Base-by-base conservation (phyloP, 2,329 filamentous ascomycete species). In the Emergomyces africanus region DNA sequence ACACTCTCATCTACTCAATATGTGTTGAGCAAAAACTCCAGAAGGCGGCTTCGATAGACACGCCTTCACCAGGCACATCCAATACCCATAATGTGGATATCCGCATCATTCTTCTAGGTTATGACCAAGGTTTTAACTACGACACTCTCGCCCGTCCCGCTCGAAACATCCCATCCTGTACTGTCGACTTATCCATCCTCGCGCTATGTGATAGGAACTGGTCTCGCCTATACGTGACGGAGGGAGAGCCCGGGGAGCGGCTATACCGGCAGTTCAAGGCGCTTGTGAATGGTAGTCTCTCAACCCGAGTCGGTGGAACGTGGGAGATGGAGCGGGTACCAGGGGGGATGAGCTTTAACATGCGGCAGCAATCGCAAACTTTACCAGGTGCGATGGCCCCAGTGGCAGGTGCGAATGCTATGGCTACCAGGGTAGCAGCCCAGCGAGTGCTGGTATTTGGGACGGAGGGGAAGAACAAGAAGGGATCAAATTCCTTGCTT, bases 241-340 rank as follows among this genome's bases (percentile, higher is more conserved):
- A 60, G 30, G 58, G 58, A 18, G 58, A 60, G 25, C 58, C 58
- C 14, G 58, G 58, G 15, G 58, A 60, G 28, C 58, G 58, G 10
- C 42, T 60, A n/a, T 57, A 60, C 25, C 41, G 42, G 6, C 58
- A 60, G 46, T 60, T 60, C n/a, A 60, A 28, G 28, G 33, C 41
- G 23, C 25, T 60, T 28, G 53, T 60, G 41, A 60, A 60, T 23
- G 48, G 58, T 9, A 49, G 18, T 15, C 54, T 60, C 35, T 57
- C 51, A 15, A 14, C 54, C 18, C 35, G 58, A 30, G 54, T 60
- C 9, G 58, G 58, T 39, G 58, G 58, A 39, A 60, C 54, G 0
- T 60, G 58, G 58, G 54, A 49, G 25, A 57, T 42, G 41, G 53
- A 60, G 20, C 37, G 58, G 46, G 51, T 60, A 30, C 39, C 44